Evolutionary conservation across 768 basidiomycete genomes (phyloP).

Genomic region (Mycena vulgaris): DNA sequence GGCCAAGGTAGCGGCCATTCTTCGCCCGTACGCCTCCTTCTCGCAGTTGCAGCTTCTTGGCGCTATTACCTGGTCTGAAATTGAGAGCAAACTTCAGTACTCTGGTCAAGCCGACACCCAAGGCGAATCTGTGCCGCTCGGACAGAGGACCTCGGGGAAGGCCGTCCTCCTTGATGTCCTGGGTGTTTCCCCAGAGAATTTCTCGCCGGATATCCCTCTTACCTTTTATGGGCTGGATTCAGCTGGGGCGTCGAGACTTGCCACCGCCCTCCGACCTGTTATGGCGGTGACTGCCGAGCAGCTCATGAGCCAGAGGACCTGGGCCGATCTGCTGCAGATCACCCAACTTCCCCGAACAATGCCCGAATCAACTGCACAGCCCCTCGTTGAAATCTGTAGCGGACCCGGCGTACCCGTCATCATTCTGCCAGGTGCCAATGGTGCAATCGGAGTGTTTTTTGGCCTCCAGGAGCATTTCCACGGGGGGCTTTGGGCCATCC

Average conservation of each 20-base stretch:
- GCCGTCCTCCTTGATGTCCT: conserved; percentile 38
- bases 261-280: conserved; percentile 43
- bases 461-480: conserved; percentile 1
- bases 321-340: conserved; percentile 35
- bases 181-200: conserved; percentile 44
- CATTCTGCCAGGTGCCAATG: conserved; percentile 27
- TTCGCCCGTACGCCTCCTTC: conserved; percentile 14
- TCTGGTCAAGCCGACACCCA: neutral
- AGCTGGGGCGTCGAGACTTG: conserved; percentile 46
- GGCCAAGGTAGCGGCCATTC: neutral
- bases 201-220: conserved; percentile 47
- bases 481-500: conserved; percentile 25
- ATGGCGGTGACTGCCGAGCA: conserved; percentile 46
- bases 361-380: no score
- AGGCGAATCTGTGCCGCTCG: no score
- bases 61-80: conserved; percentile 8
- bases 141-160: neutral
- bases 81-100: neutral
- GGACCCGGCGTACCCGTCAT: conserved; percentile 22
- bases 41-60: conserved; percentile 19
- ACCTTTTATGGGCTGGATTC: conserved; percentile 52
- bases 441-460: conserved; percentile 3
- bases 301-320: conserved; percentile 46
- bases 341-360: no score
- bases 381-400: conserved; percentile 26